Evolutionary conservation across 305 asterid genomes (phyloP).

Genomic region (Coffea humblotiana): DNA sequence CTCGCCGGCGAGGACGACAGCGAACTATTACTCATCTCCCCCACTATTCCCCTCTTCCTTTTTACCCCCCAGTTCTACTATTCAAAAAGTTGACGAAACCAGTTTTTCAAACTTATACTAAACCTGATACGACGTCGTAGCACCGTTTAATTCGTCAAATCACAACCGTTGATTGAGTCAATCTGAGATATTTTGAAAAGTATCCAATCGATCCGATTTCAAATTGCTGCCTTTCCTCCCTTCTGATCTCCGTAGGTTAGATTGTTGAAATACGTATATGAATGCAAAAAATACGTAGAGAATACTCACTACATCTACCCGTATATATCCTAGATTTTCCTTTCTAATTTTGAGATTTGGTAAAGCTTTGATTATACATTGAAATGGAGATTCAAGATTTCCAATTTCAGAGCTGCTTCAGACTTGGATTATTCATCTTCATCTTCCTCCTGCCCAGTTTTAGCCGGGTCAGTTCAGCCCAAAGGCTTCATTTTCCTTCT

Average conservation of each 20-base stretch:
- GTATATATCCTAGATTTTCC: not conserved
- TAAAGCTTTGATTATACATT: not conserved
- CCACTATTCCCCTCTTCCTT: not conserved
- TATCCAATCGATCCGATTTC: too few species aligned
- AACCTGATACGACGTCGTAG: too few species aligned
- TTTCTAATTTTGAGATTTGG: not conserved
- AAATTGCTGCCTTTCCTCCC: too few species aligned
- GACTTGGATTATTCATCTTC: not conserved
- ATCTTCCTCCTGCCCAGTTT: conserved; percentile 3
- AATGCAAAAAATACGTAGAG: not conserved
- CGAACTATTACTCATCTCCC: conserved; percentile 45
- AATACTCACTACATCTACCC: too few species aligned
- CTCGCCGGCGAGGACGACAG: conserved; percentile 49
- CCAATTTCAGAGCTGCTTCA: conserved; percentile 12
- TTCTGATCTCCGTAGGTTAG: too few species aligned
- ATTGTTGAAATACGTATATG: too few species aligned
- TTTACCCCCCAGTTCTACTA: not conserved
- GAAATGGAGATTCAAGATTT: conserved; percentile 28
- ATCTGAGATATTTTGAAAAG: too few species aligned
- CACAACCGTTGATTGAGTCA: too few species aligned
- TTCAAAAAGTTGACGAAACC: too few species aligned
- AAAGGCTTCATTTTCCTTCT: not conserved
- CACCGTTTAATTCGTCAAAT: too few species aligned
- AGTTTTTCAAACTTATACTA: too few species aligned
- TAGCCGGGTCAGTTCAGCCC: conserved; percentile 7